Percentiles rank a stretch among this genome's conserved stretches.
These are phyloP conservation scores for Calycina herbarum DNA, from an alignment of 2,329 filamentous ascomycete species.

Conservation along the genomic window DNA sequence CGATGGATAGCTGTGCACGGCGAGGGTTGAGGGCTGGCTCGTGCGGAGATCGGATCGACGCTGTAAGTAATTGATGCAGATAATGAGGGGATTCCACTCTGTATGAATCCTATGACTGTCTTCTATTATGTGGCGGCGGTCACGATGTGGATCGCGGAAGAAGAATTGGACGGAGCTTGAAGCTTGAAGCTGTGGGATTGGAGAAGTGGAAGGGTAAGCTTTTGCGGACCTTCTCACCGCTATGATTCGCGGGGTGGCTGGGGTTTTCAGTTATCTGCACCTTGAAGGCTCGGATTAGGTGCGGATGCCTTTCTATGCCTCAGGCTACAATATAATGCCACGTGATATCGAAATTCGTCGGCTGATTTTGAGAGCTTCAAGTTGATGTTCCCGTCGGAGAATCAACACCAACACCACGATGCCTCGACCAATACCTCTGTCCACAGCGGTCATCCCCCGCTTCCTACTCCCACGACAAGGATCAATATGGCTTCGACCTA, in stretches of 20 bases:
- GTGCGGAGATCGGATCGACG: constrained; percentile 5
- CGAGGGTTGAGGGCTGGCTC: constrained; percentile 8
- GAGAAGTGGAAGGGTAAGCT: constrained; percentile 6
- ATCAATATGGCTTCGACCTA: constrained; percentile 49
- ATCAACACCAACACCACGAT: not conserved
- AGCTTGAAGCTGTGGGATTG: constrained; percentile 7
- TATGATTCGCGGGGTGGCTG: constrained; percentile 7
- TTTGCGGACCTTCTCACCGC: not conserved
- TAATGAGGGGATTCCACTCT: constrained; percentile 4
- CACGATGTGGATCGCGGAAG: constrained; percentile 10
- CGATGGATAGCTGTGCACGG: not conserved
- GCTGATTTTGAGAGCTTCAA: not conserved
- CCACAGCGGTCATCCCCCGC: constrained; percentile 55
- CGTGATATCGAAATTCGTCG: constrained; percentile 8
- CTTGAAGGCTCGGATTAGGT: not conserved
- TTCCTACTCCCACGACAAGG: constrained; percentile 67
- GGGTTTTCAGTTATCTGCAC: not conserved
- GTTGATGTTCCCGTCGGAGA: not conserved
- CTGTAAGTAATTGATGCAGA: constrained; percentile 12
- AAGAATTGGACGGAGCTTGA: constrained; percentile 9
- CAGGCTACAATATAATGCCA: not conserved
- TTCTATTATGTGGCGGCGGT: constrained; percentile 2
- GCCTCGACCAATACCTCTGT: constrained; percentile 36
- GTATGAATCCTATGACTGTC: constrained; percentile 3
- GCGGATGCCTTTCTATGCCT: not conserved